phyloP scores from a whole-genome alignment of 306 rosid species.

The Calophaca sinica region DNA sequence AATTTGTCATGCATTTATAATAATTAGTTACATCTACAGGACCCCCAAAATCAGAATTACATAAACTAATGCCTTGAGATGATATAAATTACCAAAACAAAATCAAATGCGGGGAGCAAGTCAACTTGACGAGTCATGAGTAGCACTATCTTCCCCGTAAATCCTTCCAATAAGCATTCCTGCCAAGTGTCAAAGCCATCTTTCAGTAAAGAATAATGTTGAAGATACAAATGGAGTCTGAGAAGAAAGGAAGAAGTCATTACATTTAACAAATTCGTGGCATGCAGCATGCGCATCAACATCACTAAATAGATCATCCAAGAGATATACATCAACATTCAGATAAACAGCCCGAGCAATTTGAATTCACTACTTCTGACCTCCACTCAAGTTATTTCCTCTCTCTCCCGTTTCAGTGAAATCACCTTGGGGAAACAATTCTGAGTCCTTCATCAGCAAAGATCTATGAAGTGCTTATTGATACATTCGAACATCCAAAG shows the following conservation, averaged over 20 bases:
- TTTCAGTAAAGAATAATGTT: background rate
- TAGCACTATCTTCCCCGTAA: conserved; percentile 54
- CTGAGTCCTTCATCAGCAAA: conserved; percentile 59
- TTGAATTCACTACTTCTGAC: conserved; percentile 33
- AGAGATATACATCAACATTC: conserved; percentile 63
- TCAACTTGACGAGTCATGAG: conserved; percentile 72
- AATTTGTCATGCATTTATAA: no score
- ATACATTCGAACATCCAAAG: conserved; percentile 53
- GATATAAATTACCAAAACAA: conserved; percentile 54
- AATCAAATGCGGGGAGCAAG: conserved; percentile 61
- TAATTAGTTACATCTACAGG: no score
- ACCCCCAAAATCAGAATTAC: no score
- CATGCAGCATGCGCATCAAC: conserved; percentile 66
- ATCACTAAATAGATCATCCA: conserved; percentile 69
- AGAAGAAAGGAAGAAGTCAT: background rate
- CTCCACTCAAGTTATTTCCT: conserved; percentile 71
- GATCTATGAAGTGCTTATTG: conserved; percentile 52
- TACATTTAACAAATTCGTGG: conserved; percentile 58
- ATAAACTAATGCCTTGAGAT: no score
- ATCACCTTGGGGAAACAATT: conserved; percentile 60
- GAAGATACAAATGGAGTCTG: background rate
- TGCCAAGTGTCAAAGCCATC: conserved; percentile 23
- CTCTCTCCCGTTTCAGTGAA: conserved; percentile 63
- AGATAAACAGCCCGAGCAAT: conserved; percentile 48
- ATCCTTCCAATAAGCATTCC: conserved; percentile 62